phyloP scores from a whole-genome alignment of 2,329 filamentous ascomycete genomes.

The Beauveria pseudobassiana region DNA sequence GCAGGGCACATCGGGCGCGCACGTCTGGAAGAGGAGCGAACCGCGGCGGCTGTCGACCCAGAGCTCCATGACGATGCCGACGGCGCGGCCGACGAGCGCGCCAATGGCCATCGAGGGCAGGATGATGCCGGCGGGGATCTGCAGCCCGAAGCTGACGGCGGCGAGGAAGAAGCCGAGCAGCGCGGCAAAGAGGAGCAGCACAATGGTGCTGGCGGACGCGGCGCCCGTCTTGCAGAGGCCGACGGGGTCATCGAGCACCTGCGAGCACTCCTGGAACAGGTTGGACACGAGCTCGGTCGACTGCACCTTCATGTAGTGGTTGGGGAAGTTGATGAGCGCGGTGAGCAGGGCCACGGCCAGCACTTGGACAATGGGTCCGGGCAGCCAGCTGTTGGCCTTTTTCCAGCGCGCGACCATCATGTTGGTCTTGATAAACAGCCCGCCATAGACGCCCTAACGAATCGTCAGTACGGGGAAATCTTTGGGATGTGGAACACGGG shows the following conservation, averaged over 20 bases:
- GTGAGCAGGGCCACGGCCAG: conserved; percentile 71
- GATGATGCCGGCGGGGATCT: conserved; percentile 92
- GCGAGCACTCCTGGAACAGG: conserved; percentile 84
- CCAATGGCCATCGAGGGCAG: conserved; percentile 95
- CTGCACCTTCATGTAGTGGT: conserved; percentile 92
- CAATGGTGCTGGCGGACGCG: conserved; percentile 73
- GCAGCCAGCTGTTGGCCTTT: conserved; percentile 56
- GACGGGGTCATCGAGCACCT: conserved; percentile 75
- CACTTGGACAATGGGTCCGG: conserved; percentile 73
- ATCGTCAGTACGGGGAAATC: conserved; percentile 12
- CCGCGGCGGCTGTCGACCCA: conserved; percentile 71
- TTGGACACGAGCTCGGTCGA: conserved; percentile 85
- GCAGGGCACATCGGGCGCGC: conserved; percentile 79
- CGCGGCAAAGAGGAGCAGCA: conserved; percentile 75
- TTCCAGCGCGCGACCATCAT: conserved; percentile 81
- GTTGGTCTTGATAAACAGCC: conserved; percentile 90
- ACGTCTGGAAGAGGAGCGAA: conserved; percentile 72
- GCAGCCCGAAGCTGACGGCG: conserved; percentile 83
- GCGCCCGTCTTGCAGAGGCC: conserved; percentile 84
- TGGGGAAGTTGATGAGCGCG: conserved; percentile 87
- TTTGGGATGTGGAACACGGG: not conserved
- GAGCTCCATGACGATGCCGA: conserved; percentile 84
- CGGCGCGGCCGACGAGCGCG: conserved; percentile 77
- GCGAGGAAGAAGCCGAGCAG: conserved; percentile 79
- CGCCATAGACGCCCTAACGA: conserved; percentile 74